Percentiles rank a stretch among this genome's conserved stretches.
Evolutionary conservation across 139 green algal species (phyloP).

Genomic region (Desmodesmus armatus): DNA sequence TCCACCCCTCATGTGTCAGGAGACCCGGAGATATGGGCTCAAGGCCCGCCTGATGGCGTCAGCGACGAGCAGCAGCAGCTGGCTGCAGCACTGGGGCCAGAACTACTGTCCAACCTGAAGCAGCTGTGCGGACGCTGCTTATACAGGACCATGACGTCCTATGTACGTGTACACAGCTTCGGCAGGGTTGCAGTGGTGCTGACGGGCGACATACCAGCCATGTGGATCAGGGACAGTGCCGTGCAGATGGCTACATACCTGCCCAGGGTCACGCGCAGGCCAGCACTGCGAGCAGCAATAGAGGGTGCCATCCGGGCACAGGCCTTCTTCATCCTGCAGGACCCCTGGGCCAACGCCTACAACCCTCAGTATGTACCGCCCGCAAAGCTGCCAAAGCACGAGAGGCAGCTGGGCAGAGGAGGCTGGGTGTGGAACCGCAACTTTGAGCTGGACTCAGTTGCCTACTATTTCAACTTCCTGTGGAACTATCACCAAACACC

Average conservation of each 20-base stretch:
- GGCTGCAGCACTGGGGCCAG: neutral
- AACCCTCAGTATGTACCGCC: conserved; percentile 50
- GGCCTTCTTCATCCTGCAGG: conserved; percentile 73
- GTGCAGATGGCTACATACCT: conserved; percentile 72
- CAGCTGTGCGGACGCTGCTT: conserved; percentile 64
- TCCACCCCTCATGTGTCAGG: conserved; percentile 1
- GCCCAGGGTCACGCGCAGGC: conserved; percentile 53
- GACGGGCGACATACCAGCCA: conserved; percentile 64
- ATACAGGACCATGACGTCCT: conserved; percentile 61
- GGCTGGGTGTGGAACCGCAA: conserved; percentile 74
- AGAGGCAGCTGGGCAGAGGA: conserved; percentile 56
- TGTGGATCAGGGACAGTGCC: conserved; percentile 69
- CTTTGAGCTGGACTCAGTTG: conserved; percentile 75
- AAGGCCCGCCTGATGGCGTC: neutral
- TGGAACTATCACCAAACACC: conserved; percentile 65
- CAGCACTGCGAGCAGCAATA: conserved; percentile 53
- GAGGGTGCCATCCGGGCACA: conserved; percentile 58
- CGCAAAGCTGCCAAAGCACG: conserved; percentile 40
- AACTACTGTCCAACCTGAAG: neutral
- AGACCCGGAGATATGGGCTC: conserved; percentile 27
- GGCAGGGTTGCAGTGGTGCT: conserved; percentile 47
- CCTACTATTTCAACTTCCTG: conserved; percentile 74
- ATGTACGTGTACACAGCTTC: conserved; percentile 48
- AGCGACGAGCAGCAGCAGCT: neutral
- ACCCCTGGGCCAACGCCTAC: conserved; percentile 74